Conservation (phyloP, 2,329 filamentous ascomycete species). For the Didymosphaeria variabile region DNA sequence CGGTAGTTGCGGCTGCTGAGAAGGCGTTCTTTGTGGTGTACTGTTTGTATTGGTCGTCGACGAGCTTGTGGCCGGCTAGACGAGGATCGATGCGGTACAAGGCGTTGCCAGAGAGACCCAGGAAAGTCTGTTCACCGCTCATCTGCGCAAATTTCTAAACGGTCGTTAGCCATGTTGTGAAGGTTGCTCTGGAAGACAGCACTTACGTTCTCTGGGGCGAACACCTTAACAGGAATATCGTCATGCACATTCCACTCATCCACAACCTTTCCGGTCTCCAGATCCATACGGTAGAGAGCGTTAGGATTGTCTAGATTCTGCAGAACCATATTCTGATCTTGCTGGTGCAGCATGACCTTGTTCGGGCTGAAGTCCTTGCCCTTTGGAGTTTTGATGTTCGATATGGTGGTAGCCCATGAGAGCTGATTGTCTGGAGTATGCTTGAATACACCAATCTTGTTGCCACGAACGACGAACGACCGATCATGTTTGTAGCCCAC, state of each 20-base stretch:
- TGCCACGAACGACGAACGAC: constrained; percentile 95
- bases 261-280: constrained; percentile 96
- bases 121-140: constrained; percentile 92
- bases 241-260: constrained; percentile 99
- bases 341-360: constrained; percentile 95
- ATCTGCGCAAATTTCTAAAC: constrained; percentile 91
- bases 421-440: constrained; percentile 92
- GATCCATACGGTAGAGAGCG: constrained; percentile 94
- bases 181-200: background rate
- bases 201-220: constrained; percentile 83
- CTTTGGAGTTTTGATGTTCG: constrained; percentile 87
- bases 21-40: constrained; percentile 98
- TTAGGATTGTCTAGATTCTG: constrained; percentile 86
- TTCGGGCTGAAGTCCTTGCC: constrained; percentile 87
- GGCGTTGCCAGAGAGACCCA: constrained; percentile 91
- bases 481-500: constrained; percentile 97
- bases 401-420: constrained; percentile 97
- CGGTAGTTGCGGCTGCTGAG: constrained; percentile 90
- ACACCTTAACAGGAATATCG: constrained; percentile 89
- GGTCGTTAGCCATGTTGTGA: constrained; percentile 31
- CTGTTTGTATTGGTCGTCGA: constrained; percentile 92
- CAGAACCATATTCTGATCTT: constrained; percentile 88
- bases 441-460: constrained; percentile 99
- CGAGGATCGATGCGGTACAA: constrained; percentile 94
- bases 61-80: constrained; percentile 87